Conservation (phyloP, 2,329 filamentous ascomycete species). For the Fonsecaea pedrosoi region DNA sequence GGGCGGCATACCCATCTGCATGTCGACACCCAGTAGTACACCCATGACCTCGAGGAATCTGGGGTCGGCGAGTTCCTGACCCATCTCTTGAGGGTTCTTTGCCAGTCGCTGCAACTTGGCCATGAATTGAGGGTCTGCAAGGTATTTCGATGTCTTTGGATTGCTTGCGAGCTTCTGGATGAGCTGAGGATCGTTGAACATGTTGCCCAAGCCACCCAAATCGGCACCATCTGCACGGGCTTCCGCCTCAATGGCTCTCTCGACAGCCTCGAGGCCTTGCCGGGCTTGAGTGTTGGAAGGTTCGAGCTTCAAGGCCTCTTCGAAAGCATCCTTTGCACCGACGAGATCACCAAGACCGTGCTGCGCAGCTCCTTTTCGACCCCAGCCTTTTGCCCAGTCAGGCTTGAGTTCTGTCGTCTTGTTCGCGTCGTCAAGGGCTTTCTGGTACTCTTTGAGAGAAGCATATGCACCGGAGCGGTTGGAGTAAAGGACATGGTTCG, state of each 20-base stretch:
- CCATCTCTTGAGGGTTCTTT: slow-evolving; percentile 76
- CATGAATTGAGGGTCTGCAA: slow-evolving; percentile 89
- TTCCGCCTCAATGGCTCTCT: slow-evolving; percentile 85
- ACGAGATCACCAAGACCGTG: slow-evolving; percentile 87
- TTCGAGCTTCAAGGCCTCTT: slow-evolving; percentile 92
- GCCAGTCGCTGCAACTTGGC: slow-evolving; percentile 81
- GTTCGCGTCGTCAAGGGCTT: slow-evolving; percentile 85
- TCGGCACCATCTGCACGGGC: slow-evolving; percentile 66
- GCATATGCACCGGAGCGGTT: slow-evolving; percentile 90
- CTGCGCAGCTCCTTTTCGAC: slow-evolving; percentile 86
- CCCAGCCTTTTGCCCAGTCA: slow-evolving; percentile 97
- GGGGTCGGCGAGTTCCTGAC: slow-evolving; percentile 84
- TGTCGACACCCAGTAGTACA: slow-evolving; percentile 90
- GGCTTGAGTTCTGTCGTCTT: slow-evolving; percentile 95
- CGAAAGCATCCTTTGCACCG: slow-evolving; percentile 85
- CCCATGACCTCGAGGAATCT: slow-evolving; percentile 93
- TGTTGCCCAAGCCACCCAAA: slow-evolving; percentile 77
- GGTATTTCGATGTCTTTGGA: slow-evolving; percentile 84
- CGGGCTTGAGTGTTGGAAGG: slow-evolving; percentile 91
- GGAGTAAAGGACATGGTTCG: slow-evolving; percentile 96
- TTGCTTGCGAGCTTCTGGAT: slow-evolving; percentile 89
- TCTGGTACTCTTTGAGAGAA: slow-evolving; percentile 85
- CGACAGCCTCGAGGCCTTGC: slow-evolving; percentile 80
- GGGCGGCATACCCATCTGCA: slow-evolving; percentile 70
- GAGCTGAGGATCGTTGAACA: slow-evolving; percentile 93